Conservation (phyloP, 2,329 filamentous ascomycete genomes). For the Paraphaeosphaeria sporulosa region DNA sequence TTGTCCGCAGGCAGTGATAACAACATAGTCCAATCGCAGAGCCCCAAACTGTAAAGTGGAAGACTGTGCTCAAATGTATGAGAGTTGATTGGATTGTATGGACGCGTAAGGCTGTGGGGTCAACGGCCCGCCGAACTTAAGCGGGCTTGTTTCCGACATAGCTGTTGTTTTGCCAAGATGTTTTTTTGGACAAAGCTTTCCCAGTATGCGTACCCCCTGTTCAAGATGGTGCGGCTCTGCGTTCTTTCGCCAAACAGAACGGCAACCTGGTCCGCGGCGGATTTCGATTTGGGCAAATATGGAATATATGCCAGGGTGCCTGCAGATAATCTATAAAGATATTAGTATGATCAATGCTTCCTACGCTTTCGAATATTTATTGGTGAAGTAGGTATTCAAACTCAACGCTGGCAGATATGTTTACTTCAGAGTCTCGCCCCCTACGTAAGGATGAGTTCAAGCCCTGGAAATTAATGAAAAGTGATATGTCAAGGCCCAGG, state of each 20-base stretch:
- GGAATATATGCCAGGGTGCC: background rate
- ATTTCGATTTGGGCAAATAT: background rate
- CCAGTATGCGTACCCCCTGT: background rate
- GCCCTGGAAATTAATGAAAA: too few species aligned
- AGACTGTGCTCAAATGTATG: background rate
- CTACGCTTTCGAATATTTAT: background rate
- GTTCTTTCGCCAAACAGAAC: background rate
- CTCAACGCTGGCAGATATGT: background rate
- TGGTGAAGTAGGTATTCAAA: background rate
- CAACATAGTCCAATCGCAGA: slow-evolving; percentile 1
- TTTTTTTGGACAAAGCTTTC: background rate
- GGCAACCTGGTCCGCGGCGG: background rate
- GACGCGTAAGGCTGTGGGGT: slow-evolving; percentile 11
- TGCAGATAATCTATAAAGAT: background rate
- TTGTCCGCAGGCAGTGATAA: background rate
- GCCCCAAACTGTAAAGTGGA: background rate
- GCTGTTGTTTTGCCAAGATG: background rate
- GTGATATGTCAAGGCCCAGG: too few species aligned
- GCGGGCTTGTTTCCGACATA: slow-evolving; percentile 1
- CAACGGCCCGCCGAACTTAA: slow-evolving; percentile 5
- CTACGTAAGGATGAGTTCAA: background rate
- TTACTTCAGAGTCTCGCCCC: background rate
- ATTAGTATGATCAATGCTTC: background rate
- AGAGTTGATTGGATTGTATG: slow-evolving; percentile 4
- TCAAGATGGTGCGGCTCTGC: background rate